These are phyloP conservation scores for Zoysia matrella DNA, from an alignment of 202 grass and related monocot species.

Conservation along the genomic window DNA sequence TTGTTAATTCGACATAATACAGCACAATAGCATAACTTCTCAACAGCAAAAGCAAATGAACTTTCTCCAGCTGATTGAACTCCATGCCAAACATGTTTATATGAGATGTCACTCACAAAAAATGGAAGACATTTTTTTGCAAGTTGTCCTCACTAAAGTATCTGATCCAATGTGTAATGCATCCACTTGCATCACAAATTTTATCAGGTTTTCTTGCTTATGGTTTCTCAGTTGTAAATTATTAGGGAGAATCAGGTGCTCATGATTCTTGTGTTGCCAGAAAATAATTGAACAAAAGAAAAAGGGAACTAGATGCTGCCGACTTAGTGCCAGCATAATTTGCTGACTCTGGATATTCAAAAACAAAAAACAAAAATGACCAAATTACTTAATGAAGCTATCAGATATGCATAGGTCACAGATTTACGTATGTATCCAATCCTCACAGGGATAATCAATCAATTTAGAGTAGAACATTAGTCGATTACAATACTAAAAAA, in stretches of 20 bases:
- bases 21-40: not conserved
- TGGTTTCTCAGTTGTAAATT: too few relatives aligned
- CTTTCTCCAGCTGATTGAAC: not conserved
- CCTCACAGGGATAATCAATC: constrained; percentile 29
- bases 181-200: too few relatives aligned
- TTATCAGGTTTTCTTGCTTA: too few relatives aligned
- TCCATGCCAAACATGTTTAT: too few relatives aligned
- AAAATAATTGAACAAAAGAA: too few relatives aligned
- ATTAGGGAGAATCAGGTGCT: too few relatives aligned
- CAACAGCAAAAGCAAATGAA: not conserved
- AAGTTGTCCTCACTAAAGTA: too few relatives aligned
- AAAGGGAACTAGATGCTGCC: not conserved
- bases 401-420: not conserved
- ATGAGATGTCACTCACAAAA: too few relatives aligned
- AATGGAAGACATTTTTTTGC: too few relatives aligned
- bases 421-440: constrained; percentile 2
- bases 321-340: not conserved
- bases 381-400: constrained; percentile 17
- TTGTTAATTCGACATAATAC: constrained; percentile 22
- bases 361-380: constrained; percentile 3
- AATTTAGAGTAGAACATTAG: constrained; percentile 1
- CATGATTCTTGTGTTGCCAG: too few relatives aligned
- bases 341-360: not conserved
- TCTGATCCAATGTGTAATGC: too few relatives aligned
- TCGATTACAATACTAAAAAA: constrained; percentile 27